Conservation (phyloP, 805 yeast genomes). For the Debaryomyces prosopidis region DNA sequence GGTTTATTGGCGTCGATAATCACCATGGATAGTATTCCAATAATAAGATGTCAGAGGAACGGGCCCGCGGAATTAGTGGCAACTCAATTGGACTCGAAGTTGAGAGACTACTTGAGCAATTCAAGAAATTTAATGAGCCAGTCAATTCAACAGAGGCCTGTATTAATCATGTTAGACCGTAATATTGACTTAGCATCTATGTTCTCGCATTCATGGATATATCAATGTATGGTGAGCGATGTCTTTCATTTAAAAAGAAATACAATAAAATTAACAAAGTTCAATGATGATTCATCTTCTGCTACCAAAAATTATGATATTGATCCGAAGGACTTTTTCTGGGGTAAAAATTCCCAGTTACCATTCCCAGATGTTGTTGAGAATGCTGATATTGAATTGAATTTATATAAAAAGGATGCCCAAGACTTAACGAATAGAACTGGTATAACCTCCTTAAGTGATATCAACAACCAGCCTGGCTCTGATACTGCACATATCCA, state of each 20-base stretch:
- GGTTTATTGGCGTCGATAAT: constrained; percentile 81
- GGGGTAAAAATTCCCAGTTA: constrained; percentile 78
- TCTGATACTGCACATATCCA: constrained; percentile 68
- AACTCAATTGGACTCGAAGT: constrained; percentile 75
- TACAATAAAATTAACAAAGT: constrained; percentile 63
- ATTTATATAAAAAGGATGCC: constrained; percentile 82
- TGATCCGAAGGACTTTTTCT: constrained; percentile 91
- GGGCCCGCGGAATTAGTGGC: constrained; percentile 97
- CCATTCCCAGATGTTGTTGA: constrained; percentile 99
- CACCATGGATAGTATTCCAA: constrained; percentile 79
- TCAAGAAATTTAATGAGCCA: constrained; percentile 34
- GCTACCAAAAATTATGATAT: constrained; percentile 72
- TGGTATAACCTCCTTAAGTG: constrained; percentile 69
- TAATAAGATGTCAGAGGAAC: constrained; percentile 85
- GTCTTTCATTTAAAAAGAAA: constrained; percentile 81
- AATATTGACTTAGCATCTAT: constrained; percentile 87
- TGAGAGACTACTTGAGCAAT: constrained; percentile 84
- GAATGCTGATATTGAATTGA: constrained; percentile 82
- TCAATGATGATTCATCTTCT: constrained; percentile 27
- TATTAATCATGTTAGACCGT: constrained; percentile 81
- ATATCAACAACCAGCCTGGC: constrained; percentile 50
- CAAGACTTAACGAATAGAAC: constrained; percentile 79
- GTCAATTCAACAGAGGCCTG: constrained; percentile 57
- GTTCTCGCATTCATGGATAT: constrained; percentile 97
- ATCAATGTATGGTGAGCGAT: constrained; percentile 94